Percentiles rank a stretch among this genome's conserved stretches.
These are phyloP conservation scores for Phytophthora europaea DNA, from an alignment of 352 stramenopile genomes.

Conservation along the genomic window DNA sequence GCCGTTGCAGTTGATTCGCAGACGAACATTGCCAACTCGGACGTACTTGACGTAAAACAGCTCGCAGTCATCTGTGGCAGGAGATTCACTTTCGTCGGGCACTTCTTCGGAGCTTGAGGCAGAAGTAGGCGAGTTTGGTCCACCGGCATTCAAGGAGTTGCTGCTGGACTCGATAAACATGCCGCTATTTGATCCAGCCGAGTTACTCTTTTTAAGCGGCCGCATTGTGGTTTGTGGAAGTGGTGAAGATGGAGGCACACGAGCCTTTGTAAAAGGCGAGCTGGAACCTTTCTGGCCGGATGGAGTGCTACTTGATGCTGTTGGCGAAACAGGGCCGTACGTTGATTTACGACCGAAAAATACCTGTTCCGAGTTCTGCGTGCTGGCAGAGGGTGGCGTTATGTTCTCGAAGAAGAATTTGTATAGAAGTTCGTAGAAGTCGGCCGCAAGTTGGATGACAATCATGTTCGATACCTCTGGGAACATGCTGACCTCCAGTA, in stretches of 20 bases:
- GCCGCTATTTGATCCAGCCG: slow-evolving; percentile 19
- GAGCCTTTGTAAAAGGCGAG: slow-evolving; percentile 34
- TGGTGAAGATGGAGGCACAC: slow-evolving; percentile 14
- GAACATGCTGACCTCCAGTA: slow-evolving; percentile 87
- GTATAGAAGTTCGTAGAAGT: slow-evolving; percentile 88
- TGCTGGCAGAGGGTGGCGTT: slow-evolving; percentile 20
- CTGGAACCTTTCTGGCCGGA: slow-evolving; percentile 21
- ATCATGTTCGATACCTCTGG: slow-evolving; percentile 87
- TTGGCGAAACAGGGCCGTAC: slow-evolving; percentile 17
- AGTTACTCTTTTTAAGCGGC: slow-evolving; percentile 31
- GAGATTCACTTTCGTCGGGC: slow-evolving; percentile 64
- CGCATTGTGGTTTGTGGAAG: slow-evolving; percentile 14
- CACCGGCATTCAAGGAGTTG: slow-evolving; percentile 1
- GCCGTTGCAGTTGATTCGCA: slow-evolving; percentile 87
- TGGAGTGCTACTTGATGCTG: slow-evolving; percentile 16
- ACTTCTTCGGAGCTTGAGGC: slow-evolving; percentile 17
- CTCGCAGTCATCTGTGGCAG: slow-evolving; percentile 62
- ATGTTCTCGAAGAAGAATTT: slow-evolving; percentile 89
- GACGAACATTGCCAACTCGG: slow-evolving; percentile 77
- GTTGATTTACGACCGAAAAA: slow-evolving; percentile 67
- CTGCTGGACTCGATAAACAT: slow-evolving; percentile 29
- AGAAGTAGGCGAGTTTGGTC: slow-evolving; percentile 26
- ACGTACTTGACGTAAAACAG: slow-evolving; percentile 92
- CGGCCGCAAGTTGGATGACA: slow-evolving; percentile 80
- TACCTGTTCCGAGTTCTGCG: slow-evolving; percentile 61